These are phyloP conservation scores for Mucor velutinosus DNA, from an alignment of 371 early-diverging fungal genomes.

Conservation along the genomic window DNA sequence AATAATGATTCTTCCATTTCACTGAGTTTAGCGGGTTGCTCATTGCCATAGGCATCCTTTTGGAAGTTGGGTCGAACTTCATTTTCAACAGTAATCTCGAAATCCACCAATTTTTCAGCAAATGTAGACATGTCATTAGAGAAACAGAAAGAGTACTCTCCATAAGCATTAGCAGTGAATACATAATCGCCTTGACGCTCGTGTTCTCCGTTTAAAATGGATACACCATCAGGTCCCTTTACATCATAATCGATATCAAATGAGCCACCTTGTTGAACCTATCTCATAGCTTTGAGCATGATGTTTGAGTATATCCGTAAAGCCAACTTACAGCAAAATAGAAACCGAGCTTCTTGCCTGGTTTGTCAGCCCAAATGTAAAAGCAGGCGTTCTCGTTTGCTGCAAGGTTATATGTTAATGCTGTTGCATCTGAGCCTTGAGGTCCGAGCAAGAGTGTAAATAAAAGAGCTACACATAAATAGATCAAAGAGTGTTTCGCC, in stretches of 20 bases:
- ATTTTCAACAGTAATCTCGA: constrained; percentile 87
- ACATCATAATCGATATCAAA: constrained; percentile 92
- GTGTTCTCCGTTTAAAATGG: constrained; percentile 71
- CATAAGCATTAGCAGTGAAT: constrained; percentile 76
- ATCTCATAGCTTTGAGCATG: not conserved
- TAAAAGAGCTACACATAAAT: not conserved
- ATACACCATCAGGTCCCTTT: constrained; percentile 62
- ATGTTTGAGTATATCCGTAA: constrained; percentile 8
- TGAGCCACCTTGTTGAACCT: constrained; percentile 71
- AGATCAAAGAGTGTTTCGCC: not conserved
- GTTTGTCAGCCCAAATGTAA: constrained; percentile 67
- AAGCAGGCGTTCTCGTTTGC: constrained; percentile 89
- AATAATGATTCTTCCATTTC: constrained; percentile 69
- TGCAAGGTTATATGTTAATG: constrained; percentile 85
- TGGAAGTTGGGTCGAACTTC: constrained; percentile 53
- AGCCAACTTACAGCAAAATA: constrained; percentile 89
- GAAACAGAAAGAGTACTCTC: constrained; percentile 95
- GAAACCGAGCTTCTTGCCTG: constrained; percentile 87
- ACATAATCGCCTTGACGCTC: constrained; percentile 92
- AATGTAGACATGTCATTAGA: constrained; percentile 87
- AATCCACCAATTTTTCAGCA: constrained; percentile 87
- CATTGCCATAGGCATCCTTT: constrained; percentile 20
- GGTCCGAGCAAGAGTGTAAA: not conserved
- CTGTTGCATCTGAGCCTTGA: constrained; percentile 41
- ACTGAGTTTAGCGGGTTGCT: constrained; percentile 49